Conservation (phyloP, 2,329 filamentous ascomycete species). For the Stylonectria norvegica region DNA sequence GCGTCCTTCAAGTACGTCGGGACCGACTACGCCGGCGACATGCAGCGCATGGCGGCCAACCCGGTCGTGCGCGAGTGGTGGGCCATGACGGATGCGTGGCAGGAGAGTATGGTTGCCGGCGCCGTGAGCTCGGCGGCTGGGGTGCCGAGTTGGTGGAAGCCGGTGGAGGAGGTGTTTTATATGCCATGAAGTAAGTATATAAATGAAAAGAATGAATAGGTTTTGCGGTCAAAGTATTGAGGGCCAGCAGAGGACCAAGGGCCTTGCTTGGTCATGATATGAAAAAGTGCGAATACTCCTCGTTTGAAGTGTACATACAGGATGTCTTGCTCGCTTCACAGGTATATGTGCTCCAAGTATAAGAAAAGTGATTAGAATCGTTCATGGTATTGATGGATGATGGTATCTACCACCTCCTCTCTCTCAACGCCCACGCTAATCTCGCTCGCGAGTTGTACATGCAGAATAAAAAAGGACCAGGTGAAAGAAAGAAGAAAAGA, state of each 20-base stretch:
- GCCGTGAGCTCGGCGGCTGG: conserved; percentile 57
- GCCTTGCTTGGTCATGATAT: no score
- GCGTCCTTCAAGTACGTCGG: conserved; percentile 78
- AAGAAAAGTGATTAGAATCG: conserved; percentile 6
- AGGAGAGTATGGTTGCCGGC: conserved; percentile 61
- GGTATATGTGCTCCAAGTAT: no score
- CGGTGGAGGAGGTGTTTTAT: conserved; percentile 67
- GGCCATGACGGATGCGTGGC: conserved; percentile 74
- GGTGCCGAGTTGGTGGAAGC: conserved; percentile 65
- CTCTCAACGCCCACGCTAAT: conserved; percentile 30
- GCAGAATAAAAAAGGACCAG: conserved; percentile 19
- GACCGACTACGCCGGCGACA: conserved; percentile 67
- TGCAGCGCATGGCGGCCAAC: conserved; percentile 72
- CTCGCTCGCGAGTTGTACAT: conserved; percentile 29
- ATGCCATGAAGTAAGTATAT: no score
- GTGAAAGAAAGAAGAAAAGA: conserved; percentile 17
- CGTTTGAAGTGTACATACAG: no score
- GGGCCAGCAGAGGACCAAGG: no score
- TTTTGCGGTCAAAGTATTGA: no score
- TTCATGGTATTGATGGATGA: conserved; percentile 11
- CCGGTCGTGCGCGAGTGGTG: conserved; percentile 75
- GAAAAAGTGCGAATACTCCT: no score
- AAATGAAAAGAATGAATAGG: no score
- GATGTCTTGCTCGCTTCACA: no score
- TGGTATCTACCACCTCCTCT: conserved; percentile 20